Percentiles rank a stretch among this genome's conserved stretches.
Conservation (phyloP, 305 asterid species). For the Ilex paraguariensis region DNA sequence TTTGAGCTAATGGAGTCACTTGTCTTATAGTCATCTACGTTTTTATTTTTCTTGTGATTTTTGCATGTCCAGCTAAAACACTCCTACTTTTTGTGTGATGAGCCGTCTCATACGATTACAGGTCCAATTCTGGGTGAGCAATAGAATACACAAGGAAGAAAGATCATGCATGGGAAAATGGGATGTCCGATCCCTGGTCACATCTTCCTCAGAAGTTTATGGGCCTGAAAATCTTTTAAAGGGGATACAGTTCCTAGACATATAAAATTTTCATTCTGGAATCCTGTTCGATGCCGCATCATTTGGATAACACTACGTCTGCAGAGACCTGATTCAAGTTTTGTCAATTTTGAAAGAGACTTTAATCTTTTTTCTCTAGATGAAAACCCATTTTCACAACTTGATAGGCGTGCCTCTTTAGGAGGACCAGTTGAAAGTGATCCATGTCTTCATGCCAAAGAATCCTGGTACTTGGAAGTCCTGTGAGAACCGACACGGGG, state of each 20-base stretch:
- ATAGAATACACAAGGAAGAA: slow-evolving; percentile 75
- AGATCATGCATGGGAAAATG: slow-evolving; percentile 91
- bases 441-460: slow-evolving; percentile 91
- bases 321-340: slow-evolving; percentile 66
- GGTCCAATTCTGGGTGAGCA: slow-evolving; percentile 96
- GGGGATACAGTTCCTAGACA: slow-evolving; percentile 69
- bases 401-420: slow-evolving; percentile 72
- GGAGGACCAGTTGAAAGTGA: slow-evolving; percentile 75
- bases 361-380: slow-evolving; percentile 64
- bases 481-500: slow-evolving; percentile 51
- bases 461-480: slow-evolving; percentile 65
- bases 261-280: slow-evolving; percentile 67
- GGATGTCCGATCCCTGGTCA: slow-evolving; percentile 68
- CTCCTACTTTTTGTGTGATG: background rate
- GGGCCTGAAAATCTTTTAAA: slow-evolving; percentile 57
- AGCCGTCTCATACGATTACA: slow-evolving; percentile 27
- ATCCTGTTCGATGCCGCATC: slow-evolving; percentile 81
- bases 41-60: background rate
- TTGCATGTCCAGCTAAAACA: background rate
- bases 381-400: slow-evolving; percentile 82
- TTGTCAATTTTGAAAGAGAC: slow-evolving; percentile 67
- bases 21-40: no score
- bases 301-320: slow-evolving; percentile 86
- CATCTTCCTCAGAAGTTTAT: slow-evolving; percentile 76
- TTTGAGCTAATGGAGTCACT: no score